Base-by-base conservation (phyloP, 148 eudicot species). In the Selenicereus undatus region DNA sequence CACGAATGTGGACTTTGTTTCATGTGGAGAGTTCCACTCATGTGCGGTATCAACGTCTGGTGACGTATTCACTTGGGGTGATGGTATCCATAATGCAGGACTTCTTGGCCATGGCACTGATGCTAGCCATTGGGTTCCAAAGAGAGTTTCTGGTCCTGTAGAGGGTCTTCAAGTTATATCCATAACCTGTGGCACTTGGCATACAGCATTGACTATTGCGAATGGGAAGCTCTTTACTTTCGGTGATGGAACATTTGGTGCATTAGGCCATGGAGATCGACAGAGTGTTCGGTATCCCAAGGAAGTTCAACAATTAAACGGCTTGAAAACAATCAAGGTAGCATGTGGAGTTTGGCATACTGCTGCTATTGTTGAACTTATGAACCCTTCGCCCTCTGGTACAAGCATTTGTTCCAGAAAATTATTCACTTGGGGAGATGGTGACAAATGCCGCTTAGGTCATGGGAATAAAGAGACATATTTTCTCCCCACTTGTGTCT, bases 271-370 rank as follows among this genome's bases (percentile, higher is more conserved):
- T 76, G 95, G 97, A 45, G 90, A 91, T 75, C 89, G 91, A 66
- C 87, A 87, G 69, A 88, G 87, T 72, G 85, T 84, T 76, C 60
- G 85, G 36, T 85, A 81, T 76, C 98, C 98, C 14, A 91, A 76
- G 78, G 97, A 91, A 84, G 98, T 94, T 52, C 85, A 87, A 43
- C 86, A 82, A 74, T 81, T 94, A 77, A 87, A 71, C 20, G 92
- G 92, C 20, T 75, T 90, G 76, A 92, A 82, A 85, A 88, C 97
- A n/a, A 64, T 91, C 7, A 89, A 90, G 78, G 95, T 92, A 51
- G 92, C 97, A 3, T 92, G 97, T 83, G 98, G 98, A 69, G 88
- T 89, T 78, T 94, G 98, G 98, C 98, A 94, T 79, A 92, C 98
- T 73, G 97, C 93, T 45, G 97, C 98, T 30, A 89, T 92, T 76